phyloP scores from a whole-genome alignment of 345 rosid species.

The Eucalyptus tenuipes region DNA sequence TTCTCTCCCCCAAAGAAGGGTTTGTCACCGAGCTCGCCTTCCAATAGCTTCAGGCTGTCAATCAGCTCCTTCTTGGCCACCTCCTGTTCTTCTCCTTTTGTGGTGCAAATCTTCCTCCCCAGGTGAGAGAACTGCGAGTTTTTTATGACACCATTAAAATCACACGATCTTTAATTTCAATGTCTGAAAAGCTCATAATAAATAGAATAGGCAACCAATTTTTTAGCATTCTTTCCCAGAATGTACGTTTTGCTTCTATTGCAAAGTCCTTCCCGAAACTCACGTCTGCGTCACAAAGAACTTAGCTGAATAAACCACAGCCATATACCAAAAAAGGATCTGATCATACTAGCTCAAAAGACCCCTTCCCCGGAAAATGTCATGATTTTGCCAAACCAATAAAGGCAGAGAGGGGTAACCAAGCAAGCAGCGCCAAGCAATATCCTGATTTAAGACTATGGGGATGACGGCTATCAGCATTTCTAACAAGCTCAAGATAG shows the following conservation, averaged over 20 bases:
- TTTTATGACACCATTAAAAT: not conserved
- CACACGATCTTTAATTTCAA: not conserved
- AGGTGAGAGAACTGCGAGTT: slow-evolving; percentile 1
- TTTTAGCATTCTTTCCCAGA: not conserved
- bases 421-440: not conserved
- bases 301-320: too few relatives aligned
- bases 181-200: not conserved
- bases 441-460: not conserved
- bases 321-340: too few relatives aligned
- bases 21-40: slow-evolving; percentile 14
- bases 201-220: not conserved
- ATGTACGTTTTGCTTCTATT: too few relatives aligned
- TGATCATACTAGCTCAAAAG: not conserved
- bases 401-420: not conserved
- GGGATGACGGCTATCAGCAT: not conserved
- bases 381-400: not conserved
- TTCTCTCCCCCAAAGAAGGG: slow-evolving; percentile 17
- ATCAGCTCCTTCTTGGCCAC: slow-evolving; percentile 10
- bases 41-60: slow-evolving; percentile 5
- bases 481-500: not conserved
- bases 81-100: slow-evolving; percentile 6
- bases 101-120: not conserved
- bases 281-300: not conserved
- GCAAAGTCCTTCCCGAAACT: not conserved
- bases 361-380: not conserved